Conservation (phyloP, 108 stramenopile species). For the Discostella stelligeroides region DNA sequence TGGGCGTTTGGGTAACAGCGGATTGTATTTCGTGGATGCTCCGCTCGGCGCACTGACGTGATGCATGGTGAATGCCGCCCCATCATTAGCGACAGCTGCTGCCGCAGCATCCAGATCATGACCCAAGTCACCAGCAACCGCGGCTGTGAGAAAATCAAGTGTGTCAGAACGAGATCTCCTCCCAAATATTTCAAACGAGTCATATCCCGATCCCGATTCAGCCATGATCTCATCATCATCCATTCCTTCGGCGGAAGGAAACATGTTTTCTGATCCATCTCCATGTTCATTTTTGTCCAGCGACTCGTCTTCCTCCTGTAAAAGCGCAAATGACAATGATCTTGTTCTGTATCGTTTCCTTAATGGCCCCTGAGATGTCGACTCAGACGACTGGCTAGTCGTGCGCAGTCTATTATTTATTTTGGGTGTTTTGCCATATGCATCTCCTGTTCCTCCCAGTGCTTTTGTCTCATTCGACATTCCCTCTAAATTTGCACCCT, state of each 20-base stretch:
- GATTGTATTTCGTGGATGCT: conserved; percentile 20
- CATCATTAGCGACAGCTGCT: conserved; percentile 30
- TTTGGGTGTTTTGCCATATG: conserved; percentile 44
- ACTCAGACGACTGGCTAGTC: conserved; percentile 15
- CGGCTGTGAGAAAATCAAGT: conserved; percentile 48
- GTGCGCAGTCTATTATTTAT: conserved; percentile 34
- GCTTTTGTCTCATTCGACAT: background rate
- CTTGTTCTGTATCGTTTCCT: conserved; percentile 34
- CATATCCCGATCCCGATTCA: conserved; percentile 13
- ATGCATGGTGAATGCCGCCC: conserved; percentile 42
- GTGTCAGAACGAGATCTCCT: conserved; percentile 42
- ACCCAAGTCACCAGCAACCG: conserved; percentile 51
- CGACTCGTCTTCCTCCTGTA: conserved; percentile 2
- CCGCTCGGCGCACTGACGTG: conserved; percentile 49
- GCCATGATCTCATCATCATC: conserved; percentile 28
- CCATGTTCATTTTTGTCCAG: background rate
- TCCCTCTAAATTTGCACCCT: conserved; percentile 1
- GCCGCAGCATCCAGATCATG: conserved; percentile 47
- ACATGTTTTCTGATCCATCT: background rate
- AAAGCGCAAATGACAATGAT: conserved; percentile 31
- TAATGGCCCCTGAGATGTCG: conserved; percentile 19
- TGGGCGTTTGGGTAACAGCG: conserved; percentile 19
- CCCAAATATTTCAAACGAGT: conserved; percentile 6
- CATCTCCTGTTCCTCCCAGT: conserved; percentile 3
- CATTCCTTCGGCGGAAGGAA: background rate